A percentile compares a stretch with the other conserved stretches of the same genome.
phyloP scores from a whole-genome alignment of 768 basidiomycete species.

The Bullera alba region DNA sequence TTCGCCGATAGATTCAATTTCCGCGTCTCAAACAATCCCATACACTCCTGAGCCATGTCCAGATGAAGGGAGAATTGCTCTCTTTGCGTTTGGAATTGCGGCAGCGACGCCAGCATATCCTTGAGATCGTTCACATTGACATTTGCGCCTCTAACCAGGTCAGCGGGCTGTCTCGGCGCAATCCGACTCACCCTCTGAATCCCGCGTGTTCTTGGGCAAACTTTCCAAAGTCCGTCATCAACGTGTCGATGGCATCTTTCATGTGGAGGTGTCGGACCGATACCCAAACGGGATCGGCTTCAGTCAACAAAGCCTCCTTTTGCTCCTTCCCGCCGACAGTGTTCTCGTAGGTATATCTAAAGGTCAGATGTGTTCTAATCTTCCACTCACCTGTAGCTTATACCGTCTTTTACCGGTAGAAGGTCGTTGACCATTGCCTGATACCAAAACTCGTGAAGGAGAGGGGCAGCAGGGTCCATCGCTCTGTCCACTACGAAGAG shows the following conservation, averaged over 20 bases:
- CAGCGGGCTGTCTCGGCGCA: background rate
- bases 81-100: slow-evolving; percentile 88
- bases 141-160: slow-evolving; percentile 59
- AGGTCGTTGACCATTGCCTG: slow-evolving; percentile 98
- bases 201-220: slow-evolving; percentile 92
- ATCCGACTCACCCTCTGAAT: slow-evolving; percentile 65
- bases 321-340: slow-evolving; percentile 77
- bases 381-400: slow-evolving; percentile 68
- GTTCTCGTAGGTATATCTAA: slow-evolving; percentile 91
- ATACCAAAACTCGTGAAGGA: slow-evolving; percentile 96
- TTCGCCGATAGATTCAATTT: slow-evolving; percentile 73
- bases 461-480: slow-evolving; percentile 84
- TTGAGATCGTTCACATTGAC: slow-evolving; percentile 95
- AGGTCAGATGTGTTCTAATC: background rate
- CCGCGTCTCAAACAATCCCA: slow-evolving; percentile 83
- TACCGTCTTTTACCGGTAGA: slow-evolving; percentile 77
- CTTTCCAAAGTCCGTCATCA: slow-evolving; percentile 91
- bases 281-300: slow-evolving; percentile 83
- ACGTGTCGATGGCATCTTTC: slow-evolving; percentile 94
- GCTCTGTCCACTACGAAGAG: slow-evolving; percentile 92
- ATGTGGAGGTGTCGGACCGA: slow-evolving; percentile 95
- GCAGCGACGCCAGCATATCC: slow-evolving; percentile 92
- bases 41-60: slow-evolving; percentile 96
- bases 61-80: slow-evolving; percentile 95
- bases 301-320: slow-evolving; percentile 76